phyloP scores from a whole-genome alignment of 2,329 filamentous ascomycete species.

The Dactylellina haptotyla region DNA sequence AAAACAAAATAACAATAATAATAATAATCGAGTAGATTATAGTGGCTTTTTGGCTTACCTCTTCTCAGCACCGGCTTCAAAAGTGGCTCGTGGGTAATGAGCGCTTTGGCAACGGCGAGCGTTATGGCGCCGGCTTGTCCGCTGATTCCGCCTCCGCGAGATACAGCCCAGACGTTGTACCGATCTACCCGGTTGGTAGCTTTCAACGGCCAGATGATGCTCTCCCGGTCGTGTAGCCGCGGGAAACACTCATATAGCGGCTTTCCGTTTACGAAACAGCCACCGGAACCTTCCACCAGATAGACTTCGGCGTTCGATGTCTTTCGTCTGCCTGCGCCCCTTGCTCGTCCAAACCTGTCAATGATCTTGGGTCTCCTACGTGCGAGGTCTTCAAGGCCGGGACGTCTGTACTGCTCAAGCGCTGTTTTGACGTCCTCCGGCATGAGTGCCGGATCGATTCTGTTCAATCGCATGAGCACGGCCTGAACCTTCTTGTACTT shows the following conservation, averaged over 20 bases:
- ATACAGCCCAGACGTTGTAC: slow-evolving; percentile 93
- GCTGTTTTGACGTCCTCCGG: slow-evolving; percentile 74
- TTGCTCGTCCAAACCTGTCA: slow-evolving; percentile 79
- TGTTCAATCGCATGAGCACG: slow-evolving; percentile 81
- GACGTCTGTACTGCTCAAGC: slow-evolving; percentile 76
- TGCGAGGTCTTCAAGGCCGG: slow-evolving; percentile 74
- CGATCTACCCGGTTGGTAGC: slow-evolving; percentile 86
- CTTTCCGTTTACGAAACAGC: slow-evolving; percentile 90
- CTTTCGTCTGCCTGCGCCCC: slow-evolving; percentile 87
- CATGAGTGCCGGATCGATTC: slow-evolving; percentile 81
- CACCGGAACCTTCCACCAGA: slow-evolving; percentile 90
- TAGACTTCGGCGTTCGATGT: slow-evolving; percentile 83
- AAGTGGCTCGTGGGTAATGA: slow-evolving; percentile 89
- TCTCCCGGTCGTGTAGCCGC: slow-evolving; percentile 91
- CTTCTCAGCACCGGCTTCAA: slow-evolving; percentile 86
- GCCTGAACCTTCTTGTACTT: slow-evolving; percentile 81
- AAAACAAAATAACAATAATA: too few relatives aligned
- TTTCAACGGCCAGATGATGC: slow-evolving; percentile 89
- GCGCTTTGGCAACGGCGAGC: slow-evolving; percentile 84
- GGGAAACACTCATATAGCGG: slow-evolving; percentile 83
- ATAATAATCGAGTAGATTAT: not conserved
- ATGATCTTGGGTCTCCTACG: slow-evolving; percentile 49
- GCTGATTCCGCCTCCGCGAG: slow-evolving; percentile 86
- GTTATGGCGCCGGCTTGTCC: slow-evolving; percentile 96
- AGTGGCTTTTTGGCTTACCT: slow-evolving; percentile 71